A percentile compares a stretch with the other conserved stretches of the same genome.
Conservation (phyloP, 2,329 filamentous ascomycete genomes). For the Exophiala xenobiotica region DNA sequence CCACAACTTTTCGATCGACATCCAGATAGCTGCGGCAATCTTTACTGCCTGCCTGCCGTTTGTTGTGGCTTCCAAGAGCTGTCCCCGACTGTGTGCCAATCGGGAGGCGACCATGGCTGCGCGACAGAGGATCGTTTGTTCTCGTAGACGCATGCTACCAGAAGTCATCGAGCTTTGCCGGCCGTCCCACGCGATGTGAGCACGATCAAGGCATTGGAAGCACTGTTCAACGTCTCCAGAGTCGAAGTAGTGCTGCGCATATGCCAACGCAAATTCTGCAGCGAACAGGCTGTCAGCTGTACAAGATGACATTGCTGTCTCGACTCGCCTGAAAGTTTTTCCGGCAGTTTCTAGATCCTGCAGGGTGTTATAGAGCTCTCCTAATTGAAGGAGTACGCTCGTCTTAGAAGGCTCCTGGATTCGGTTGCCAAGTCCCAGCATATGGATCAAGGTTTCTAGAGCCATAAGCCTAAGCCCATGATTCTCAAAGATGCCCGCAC, state of each 20-base stretch:
- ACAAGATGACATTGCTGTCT: conserved; percentile 47
- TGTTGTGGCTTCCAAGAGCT: conserved; percentile 16
- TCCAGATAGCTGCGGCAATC: conserved; percentile 25
- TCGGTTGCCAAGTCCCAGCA: conserved; percentile 47
- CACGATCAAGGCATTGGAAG: conserved; percentile 37
- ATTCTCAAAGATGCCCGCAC: conserved; percentile 57
- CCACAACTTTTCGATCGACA: conserved; percentile 34
- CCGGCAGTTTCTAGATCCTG: conserved; percentile 62
- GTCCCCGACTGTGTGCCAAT: conserved; percentile 16
- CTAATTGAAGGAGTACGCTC: conserved; percentile 47
- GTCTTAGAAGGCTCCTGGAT: conserved; percentile 42
- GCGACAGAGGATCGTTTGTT: conserved; percentile 16
- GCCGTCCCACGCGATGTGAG: conserved; percentile 35
- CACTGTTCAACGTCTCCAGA: conserved; percentile 66
- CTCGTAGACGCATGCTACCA: conserved; percentile 11
- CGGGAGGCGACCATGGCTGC: conserved; percentile 24
- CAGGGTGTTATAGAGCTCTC: conserved; percentile 57
- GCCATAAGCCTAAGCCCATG: conserved; percentile 50
- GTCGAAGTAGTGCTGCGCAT: conserved; percentile 71
- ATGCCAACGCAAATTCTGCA: conserved; percentile 65
- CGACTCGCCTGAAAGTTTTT: conserved; percentile 58
- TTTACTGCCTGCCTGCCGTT: conserved; percentile 29
- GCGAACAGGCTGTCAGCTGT: conserved; percentile 46
- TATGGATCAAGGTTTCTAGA: conserved; percentile 50
- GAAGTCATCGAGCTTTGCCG: background rate